Conservation (phyloP, 2,329 filamentous ascomycete species). For the Pseudocercospora eumusae region DNA sequence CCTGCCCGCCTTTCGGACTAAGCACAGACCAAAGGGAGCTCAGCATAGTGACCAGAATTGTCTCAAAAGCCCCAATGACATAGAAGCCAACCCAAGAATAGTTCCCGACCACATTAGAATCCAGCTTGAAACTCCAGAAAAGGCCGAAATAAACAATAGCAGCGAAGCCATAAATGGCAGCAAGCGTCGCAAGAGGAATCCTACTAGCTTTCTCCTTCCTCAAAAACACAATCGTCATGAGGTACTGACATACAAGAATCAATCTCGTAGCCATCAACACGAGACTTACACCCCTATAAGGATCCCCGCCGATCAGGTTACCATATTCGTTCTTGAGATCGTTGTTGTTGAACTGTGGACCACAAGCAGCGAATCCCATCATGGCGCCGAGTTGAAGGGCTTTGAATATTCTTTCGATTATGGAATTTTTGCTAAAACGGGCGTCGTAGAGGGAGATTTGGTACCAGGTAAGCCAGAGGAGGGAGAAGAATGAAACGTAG, state of each 20-base stretch:
- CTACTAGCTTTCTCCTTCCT: not conserved
- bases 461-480: constrained; percentile 69
- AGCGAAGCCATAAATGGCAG: constrained; percentile 8
- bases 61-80: constrained; percentile 41
- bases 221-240: not conserved
- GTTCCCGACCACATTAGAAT: constrained; percentile 25
- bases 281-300: not conserved
- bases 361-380: constrained; percentile 56
- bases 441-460: constrained; percentile 65
- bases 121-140: not conserved
- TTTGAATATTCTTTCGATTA: constrained; percentile 62
- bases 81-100: constrained; percentile 56
- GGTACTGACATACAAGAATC: not conserved
- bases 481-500: constrained; percentile 56
- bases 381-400: constrained; percentile 57
- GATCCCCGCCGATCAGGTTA: not conserved
- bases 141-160: constrained; percentile 30
- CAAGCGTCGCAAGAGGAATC: not conserved
- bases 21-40: constrained; percentile 38
- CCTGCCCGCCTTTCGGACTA: constrained; percentile 41
- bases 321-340: constrained; percentile 30
- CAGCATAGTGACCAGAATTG: constrained; percentile 35
- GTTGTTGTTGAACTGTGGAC: constrained; percentile 46
- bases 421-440: constrained; percentile 57
- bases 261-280: not conserved